A percentile compares a stretch with the other conserved stretches of the same genome.
phyloP scores from a whole-genome alignment of 768 basidiomycete species.

The Dentipellis sp. region DNA sequence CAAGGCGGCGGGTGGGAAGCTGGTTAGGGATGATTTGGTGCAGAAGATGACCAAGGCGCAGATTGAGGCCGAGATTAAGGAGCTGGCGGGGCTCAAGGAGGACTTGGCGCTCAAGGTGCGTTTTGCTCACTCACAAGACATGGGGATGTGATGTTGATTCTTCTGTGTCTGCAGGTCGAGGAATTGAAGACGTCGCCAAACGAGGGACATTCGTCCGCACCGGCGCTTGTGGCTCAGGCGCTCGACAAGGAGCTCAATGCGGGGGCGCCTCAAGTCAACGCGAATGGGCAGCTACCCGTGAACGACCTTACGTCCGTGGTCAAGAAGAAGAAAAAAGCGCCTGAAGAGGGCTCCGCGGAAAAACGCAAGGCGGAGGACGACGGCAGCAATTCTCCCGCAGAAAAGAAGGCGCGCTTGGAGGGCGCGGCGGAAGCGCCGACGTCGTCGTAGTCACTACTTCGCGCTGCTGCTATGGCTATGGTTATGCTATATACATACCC shows the following conservation, averaged over 20 bases:
- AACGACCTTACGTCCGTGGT: slow-evolving; percentile 83
- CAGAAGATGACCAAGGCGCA: slow-evolving; percentile 64
- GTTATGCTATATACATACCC: background rate
- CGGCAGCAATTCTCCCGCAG: slow-evolving; percentile 33
- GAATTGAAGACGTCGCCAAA: slow-evolving; percentile 80
- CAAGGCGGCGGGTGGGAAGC: slow-evolving; percentile 20
- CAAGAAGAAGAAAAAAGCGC: slow-evolving; percentile 60
- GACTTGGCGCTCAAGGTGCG: slow-evolving; percentile 76
- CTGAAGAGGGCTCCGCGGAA: slow-evolving; percentile 16
- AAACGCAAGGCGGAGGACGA: slow-evolving; percentile 72
- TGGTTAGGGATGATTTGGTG: slow-evolving; percentile 45
- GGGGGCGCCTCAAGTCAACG: slow-evolving; percentile 23
- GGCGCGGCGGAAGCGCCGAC: slow-evolving; percentile 14
- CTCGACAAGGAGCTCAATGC: slow-evolving; percentile 64
- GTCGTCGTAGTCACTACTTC: slow-evolving; percentile 1
- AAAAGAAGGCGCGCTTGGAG: slow-evolving; percentile 65
- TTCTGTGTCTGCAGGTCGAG: slow-evolving; percentile 53
- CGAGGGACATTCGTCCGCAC: slow-evolving; percentile 47
- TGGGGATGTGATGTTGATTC: background rate
- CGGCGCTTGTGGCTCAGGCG: slow-evolving; percentile 60
- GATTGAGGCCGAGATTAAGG: slow-evolving; percentile 72
- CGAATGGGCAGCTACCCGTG: slow-evolving; percentile 33
- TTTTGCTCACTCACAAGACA: background rate
- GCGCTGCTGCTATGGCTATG: slow-evolving; percentile 1
- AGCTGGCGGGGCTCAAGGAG: slow-evolving; percentile 62